These are phyloP conservation scores for Kwoniella shandongensis DNA, from an alignment of 768 basidiomycete species.

Conservation along the genomic window DNA sequence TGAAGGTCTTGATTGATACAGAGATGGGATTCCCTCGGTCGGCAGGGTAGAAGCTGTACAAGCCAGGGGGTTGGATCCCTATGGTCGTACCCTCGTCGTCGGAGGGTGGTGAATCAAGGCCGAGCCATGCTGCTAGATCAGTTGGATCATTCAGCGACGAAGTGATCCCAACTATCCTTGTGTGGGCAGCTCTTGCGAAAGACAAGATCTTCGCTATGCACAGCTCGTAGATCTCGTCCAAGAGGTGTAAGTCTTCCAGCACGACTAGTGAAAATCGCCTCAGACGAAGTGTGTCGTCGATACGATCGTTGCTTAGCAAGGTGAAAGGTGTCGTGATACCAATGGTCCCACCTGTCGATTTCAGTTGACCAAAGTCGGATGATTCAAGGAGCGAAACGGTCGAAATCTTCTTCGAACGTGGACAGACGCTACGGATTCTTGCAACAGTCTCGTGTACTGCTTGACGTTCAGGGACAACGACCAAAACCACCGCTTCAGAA, in stretches of 20 bases:
- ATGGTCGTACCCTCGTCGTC: background rate
- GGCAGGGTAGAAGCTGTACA: slow-evolving; percentile 72
- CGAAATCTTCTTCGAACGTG: slow-evolving; percentile 50
- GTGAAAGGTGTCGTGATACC: slow-evolving; percentile 39
- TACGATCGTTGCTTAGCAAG: slow-evolving; percentile 31
- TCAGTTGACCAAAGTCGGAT: slow-evolving; percentile 48
- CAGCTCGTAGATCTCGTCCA: slow-evolving; percentile 79
- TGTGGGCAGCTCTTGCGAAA: slow-evolving; percentile 63
- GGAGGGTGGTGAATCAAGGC: slow-evolving; percentile 60
- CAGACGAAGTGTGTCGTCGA: slow-evolving; percentile 35
- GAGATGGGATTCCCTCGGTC: slow-evolving; percentile 78
- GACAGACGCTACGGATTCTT: slow-evolving; percentile 36
- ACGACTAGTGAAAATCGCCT: slow-evolving; percentile 66
- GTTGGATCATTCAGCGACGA: slow-evolving; percentile 75
- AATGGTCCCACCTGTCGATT: slow-evolving; percentile 12
- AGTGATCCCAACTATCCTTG: slow-evolving; percentile 75
- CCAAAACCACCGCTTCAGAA: slow-evolving; percentile 61
- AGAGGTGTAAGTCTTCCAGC: slow-evolving; percentile 79
- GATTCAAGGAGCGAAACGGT: slow-evolving; percentile 50
- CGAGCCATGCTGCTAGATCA: slow-evolving; percentile 81
- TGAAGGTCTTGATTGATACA: slow-evolving; percentile 72
- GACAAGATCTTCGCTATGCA: slow-evolving; percentile 70
- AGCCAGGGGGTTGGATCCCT: slow-evolving; percentile 11
- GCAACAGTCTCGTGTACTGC: slow-evolving; percentile 60
- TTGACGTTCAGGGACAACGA: slow-evolving; percentile 65